A percentile compares a stretch with the other conserved stretches of the same genome.
Conservation (phyloP, 2,329 filamentous ascomycete species). For the Aspergillus ustus region DNA sequence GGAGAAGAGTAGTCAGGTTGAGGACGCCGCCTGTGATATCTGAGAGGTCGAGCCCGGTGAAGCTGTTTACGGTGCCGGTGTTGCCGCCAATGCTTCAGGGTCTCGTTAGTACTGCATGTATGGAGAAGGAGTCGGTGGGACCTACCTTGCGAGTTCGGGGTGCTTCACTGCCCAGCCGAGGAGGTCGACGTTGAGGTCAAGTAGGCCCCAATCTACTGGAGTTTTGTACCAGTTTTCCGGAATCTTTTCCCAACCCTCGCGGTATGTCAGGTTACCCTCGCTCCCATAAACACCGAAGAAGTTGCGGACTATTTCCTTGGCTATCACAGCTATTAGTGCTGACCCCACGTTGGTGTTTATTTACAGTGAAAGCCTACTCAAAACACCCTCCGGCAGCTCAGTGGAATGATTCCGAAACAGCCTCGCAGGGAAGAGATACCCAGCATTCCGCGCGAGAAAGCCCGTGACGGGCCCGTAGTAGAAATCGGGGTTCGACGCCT, state of each 20-base stretch:
- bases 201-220: slow-evolving; percentile 52
- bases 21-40: slow-evolving; percentile 51
- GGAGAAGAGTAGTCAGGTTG: slow-evolving; percentile 39
- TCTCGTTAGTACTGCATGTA: background rate
- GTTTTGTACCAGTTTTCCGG: slow-evolving; percentile 59
- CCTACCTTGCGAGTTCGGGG: slow-evolving; percentile 45
- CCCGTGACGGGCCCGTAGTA: slow-evolving; percentile 60
- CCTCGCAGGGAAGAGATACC: slow-evolving; percentile 51
- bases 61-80: slow-evolving; percentile 56
- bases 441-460: slow-evolving; percentile 55
- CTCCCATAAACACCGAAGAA: slow-evolving; percentile 55
- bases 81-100: slow-evolving; percentile 58
- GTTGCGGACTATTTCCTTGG: slow-evolving; percentile 48
- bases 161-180: slow-evolving; percentile 44
- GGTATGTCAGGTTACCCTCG: slow-evolving; percentile 49
- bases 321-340: slow-evolving; percentile 24
- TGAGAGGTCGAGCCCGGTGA: slow-evolving; percentile 51
- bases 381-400: slow-evolving; percentile 45
- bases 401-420: slow-evolving; percentile 52
- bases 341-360: slow-evolving; percentile 2
- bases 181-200: slow-evolving; percentile 49
- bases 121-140: background rate
- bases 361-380: slow-evolving; percentile 35
- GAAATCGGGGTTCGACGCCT: slow-evolving; percentile 58
- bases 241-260: slow-evolving; percentile 56